These are phyloP conservation scores for Yamadazyma atmosphaerica DNA, from an alignment of 1,139 yeast genomes.

Conservation along the genomic window DNA sequence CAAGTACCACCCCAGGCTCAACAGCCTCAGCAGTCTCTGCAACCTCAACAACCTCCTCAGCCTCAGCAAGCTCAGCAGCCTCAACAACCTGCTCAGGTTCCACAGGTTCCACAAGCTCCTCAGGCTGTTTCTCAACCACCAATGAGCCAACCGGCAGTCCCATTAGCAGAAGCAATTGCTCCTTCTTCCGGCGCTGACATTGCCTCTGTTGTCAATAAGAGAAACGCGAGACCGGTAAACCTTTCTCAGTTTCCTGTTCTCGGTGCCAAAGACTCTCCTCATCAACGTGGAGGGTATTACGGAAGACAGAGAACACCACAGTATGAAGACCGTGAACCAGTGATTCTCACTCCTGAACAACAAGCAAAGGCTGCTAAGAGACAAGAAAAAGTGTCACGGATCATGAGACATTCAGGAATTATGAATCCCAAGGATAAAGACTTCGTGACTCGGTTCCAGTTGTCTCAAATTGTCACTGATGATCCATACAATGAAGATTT, in stretches of 20 bases:
- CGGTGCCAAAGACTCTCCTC: constrained; percentile 40
- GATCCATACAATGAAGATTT: constrained; percentile 98
- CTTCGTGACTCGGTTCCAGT: constrained; percentile 89
- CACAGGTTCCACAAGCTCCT: constrained; percentile 14
- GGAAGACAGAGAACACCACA: constrained; percentile 10
- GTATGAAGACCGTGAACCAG: constrained; percentile 17
- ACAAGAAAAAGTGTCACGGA: constrained; percentile 77
- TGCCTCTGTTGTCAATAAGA: constrained; percentile 13
- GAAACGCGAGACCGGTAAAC: constrained; percentile 30
- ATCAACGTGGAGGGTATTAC: constrained; percentile 2
- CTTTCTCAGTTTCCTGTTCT: constrained; percentile 52
- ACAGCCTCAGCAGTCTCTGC: constrained; percentile 20
- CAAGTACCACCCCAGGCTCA: constrained; percentile 7
- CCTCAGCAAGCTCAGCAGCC: constrained; percentile 17
- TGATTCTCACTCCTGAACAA: constrained; percentile 47
- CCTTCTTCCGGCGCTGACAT: constrained; percentile 13
- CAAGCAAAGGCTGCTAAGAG: constrained; percentile 62
- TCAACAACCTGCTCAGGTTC: constrained; percentile 22
- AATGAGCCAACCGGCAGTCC: constrained; percentile 9
- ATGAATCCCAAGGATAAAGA: constrained; percentile 98
- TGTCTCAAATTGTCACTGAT: constrained; percentile 93
- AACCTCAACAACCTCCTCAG: constrained; percentile 23
- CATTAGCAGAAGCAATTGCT: constrained; percentile 14
- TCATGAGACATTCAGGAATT: constrained; percentile 82
- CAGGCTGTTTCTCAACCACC: constrained; percentile 3